Conservation (phyloP, 2,329 filamentous ascomycete genomes). For the Raffaelea ambrosiae region DNA sequence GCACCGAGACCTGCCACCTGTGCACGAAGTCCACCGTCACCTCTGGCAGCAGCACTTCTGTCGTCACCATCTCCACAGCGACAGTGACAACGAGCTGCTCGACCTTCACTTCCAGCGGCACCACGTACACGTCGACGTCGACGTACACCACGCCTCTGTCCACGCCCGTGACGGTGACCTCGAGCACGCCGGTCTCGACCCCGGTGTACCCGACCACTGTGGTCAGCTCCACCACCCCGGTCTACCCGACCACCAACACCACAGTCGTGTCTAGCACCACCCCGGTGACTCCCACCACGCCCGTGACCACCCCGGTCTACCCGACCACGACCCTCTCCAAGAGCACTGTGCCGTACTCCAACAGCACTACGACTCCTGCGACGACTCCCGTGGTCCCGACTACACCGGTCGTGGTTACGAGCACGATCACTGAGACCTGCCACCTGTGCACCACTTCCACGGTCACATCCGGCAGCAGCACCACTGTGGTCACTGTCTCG, state of each 20-base stretch:
- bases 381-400: too few relatives aligned
- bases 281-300: neutral
- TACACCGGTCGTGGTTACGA: too few relatives aligned
- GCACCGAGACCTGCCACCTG: neutral
- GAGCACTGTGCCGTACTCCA: neutral
- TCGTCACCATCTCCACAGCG: neutral
- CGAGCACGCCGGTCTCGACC: neutral
- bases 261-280: neutral
- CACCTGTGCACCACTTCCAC: neutral
- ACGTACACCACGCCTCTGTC: neutral
- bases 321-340: neutral
- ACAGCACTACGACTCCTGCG: neutral
- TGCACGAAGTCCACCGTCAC: neutral
- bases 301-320: neutral
- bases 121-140: neutral
- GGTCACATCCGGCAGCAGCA: neutral
- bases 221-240: neutral
- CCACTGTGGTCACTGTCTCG: too few relatives aligned
- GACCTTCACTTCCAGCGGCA: neutral
- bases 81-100: conserved; percentile 5
- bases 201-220: neutral
- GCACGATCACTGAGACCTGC: neutral
- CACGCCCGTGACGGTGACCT: neutral
- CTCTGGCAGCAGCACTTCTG: neutral
- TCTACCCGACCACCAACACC: neutral